Percentiles rank a stretch among this genome's conserved stretches.
phyloP scores from a whole-genome alignment of 148 eudicot species.

The Dianthus caryophyllus region DNA sequence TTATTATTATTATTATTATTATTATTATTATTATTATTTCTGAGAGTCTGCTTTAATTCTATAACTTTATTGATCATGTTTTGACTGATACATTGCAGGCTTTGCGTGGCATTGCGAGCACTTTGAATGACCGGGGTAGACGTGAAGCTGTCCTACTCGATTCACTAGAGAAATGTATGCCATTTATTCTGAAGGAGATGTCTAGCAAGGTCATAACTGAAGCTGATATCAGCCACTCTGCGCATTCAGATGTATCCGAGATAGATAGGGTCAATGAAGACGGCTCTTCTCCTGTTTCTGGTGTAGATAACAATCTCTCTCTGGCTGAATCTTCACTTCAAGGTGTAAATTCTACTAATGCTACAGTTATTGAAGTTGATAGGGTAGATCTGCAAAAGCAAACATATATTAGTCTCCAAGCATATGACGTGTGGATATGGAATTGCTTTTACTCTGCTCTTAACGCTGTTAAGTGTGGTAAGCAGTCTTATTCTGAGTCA shows the following conservation, averaged over 20 bases:
- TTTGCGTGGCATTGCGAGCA: constrained; percentile 50
- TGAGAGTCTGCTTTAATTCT: not conserved
- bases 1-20: too few relatives aligned
- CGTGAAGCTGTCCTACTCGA: constrained; percentile 75
- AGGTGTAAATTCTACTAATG: constrained; percentile 34
- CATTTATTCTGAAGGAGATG: constrained; percentile 50
- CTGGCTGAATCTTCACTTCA: constrained; percentile 31
- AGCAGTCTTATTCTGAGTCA: constrained; percentile 65
- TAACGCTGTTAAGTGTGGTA: constrained; percentile 65
- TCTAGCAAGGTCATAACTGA: constrained; percentile 28
- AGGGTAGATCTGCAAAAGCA: constrained; percentile 49
- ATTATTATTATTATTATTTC: not conserved
- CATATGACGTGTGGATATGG: constrained; percentile 85
- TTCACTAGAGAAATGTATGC: constrained; percentile 52
- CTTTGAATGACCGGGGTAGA: constrained; percentile 65
- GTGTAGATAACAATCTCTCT: constrained; percentile 54
- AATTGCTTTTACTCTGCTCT: constrained; percentile 65
- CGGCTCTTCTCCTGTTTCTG: constrained; percentile 77
- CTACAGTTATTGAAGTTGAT: constrained; percentile 32
- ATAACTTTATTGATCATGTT: constrained; percentile 7
- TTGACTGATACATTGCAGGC: constrained; percentile 43
- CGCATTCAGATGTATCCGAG: constrained; percentile 58
- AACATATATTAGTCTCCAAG: constrained; percentile 56
- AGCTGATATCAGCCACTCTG: constrained; percentile 30
- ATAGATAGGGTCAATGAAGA: constrained; percentile 50